Conservation (phyloP, 805 yeast genomes). For the Wickerhamiella kazuoi region DNA sequence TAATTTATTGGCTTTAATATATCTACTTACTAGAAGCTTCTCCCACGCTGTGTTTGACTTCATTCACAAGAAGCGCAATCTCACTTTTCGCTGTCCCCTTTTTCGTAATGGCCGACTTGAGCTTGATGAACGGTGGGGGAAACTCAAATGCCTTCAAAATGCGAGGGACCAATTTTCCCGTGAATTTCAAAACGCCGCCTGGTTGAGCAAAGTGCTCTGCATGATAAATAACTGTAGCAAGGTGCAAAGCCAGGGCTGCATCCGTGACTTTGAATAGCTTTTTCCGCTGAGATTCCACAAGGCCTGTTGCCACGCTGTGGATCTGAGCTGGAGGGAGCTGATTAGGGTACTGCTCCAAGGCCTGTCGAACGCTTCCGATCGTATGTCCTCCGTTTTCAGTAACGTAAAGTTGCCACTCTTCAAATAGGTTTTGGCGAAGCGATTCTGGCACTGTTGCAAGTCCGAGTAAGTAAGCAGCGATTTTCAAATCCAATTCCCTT, state of each 20-base stretch:
- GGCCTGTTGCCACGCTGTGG: slow-evolving; percentile 3
- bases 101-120: slow-evolving; percentile 7
- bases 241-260: slow-evolving; percentile 15
- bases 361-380: slow-evolving; percentile 1
- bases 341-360: slow-evolving; percentile 1
- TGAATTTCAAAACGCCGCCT: slow-evolving; percentile 11
- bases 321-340: neutral
- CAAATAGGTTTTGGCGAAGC: slow-evolving; percentile 4
- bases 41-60: neutral
- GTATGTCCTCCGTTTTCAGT: slow-evolving; percentile 1
- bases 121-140: slow-evolving; percentile 10
- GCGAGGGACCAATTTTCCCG: slow-evolving; percentile 19
- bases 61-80: neutral
- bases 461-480: slow-evolving; percentile 14
- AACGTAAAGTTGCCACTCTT: slow-evolving; percentile 16
- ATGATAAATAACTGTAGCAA: slow-evolving; percentile 14
- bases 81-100: neutral
- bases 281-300: slow-evolving; percentile 2
- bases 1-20: too few relatives aligned
- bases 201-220: slow-evolving; percentile 6
- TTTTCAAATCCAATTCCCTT: slow-evolving; percentile 6
- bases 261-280: slow-evolving; percentile 12
- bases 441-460: slow-evolving; percentile 6
- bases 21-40: too few relatives aligned
- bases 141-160: slow-evolving; percentile 14